Evolutionary conservation across 345 rosid genomes (phyloP).

Genomic region (Conringia planisiliqua): DNA sequence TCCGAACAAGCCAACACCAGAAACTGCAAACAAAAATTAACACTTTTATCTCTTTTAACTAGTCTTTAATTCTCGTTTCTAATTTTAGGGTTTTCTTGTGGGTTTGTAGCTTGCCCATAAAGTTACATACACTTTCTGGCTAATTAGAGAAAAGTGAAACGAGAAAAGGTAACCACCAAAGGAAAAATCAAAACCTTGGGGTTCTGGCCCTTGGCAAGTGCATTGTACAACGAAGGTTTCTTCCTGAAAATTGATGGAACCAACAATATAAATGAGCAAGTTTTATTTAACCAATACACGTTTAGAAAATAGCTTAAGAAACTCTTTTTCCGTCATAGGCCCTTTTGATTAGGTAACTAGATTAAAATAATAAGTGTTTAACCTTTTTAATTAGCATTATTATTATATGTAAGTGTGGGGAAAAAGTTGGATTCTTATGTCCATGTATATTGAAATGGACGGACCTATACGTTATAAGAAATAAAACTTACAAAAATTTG

Average conservation of each 20-base stretch:
- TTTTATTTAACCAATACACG: background rate
- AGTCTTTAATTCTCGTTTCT: background rate
- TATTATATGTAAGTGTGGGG: too few relatives aligned
- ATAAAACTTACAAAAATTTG: constrained; percentile 63
- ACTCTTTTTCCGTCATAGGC: background rate
- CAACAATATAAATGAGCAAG: constrained; percentile 1
- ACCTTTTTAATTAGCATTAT: too few relatives aligned
- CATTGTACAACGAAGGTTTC: constrained; percentile 56
- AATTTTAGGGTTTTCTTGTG: background rate
- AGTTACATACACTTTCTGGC: background rate
- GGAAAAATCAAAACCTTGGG: constrained; percentile 75
- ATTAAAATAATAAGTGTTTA: background rate
- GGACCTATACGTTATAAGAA: background rate
- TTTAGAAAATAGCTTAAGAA: background rate
- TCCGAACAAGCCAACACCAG: constrained; percentile 97
- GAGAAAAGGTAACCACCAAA: constrained; percentile 8
- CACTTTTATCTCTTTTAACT: background rate
- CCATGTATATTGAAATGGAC: background rate
- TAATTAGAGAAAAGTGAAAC: background rate
- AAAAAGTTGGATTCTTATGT: background rate
- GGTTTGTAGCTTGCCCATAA: background rate
- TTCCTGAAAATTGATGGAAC: constrained; percentile 51
- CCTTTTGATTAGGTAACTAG: background rate
- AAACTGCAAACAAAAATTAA: constrained; percentile 27
- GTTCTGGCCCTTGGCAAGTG: constrained; percentile 68